phyloP scores from a whole-genome alignment of 176 grass and related monocot species.

The Musa itinerans region DNA sequence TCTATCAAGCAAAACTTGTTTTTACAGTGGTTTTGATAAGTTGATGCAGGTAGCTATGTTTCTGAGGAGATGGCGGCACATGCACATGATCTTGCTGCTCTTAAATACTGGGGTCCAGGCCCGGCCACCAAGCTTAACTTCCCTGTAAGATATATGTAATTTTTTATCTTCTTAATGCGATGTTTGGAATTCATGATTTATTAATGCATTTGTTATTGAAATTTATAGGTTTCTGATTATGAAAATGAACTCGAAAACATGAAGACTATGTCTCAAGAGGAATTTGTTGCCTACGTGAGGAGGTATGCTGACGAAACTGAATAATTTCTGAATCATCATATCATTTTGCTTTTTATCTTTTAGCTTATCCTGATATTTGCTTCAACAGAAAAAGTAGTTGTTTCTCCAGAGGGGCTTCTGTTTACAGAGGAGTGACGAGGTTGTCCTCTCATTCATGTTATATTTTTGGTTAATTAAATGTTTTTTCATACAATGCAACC shows the following conservation, averaged over 20 bases:
- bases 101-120: slow-evolving; percentile 73
- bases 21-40: not conserved
- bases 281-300: slow-evolving; percentile 82
- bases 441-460: slow-evolving; percentile 31
- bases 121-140: slow-evolving; percentile 67
- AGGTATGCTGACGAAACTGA: slow-evolving; percentile 36
- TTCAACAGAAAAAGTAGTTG: slow-evolving; percentile 73
- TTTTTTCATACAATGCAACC: no score
- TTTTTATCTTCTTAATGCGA: not conserved
- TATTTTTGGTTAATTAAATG: not conserved
- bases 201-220: not conserved
- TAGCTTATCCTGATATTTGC: slow-evolving; percentile 4
- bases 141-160: slow-evolving; percentile 23
- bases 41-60: slow-evolving; percentile 72
- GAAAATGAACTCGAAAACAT: slow-evolving; percentile 58
- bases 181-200: not conserved
- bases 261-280: slow-evolving; percentile 60
- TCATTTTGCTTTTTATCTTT: slow-evolving; percentile 7
- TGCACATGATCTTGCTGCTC: slow-evolving; percentile 84
- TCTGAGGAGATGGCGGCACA: slow-evolving; percentile 82
- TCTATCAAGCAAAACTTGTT: not conserved
- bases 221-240: slow-evolving; percentile 51
- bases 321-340: slow-evolving; percentile 6
- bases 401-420: slow-evolving; percentile 97
- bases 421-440: slow-evolving; percentile 97